Evolutionary conservation across 1,284 basidiomycete species (phyloP), one percentile per base, ranked within the genome.

Genomic region (Gymnopus androsaceus): DNA sequence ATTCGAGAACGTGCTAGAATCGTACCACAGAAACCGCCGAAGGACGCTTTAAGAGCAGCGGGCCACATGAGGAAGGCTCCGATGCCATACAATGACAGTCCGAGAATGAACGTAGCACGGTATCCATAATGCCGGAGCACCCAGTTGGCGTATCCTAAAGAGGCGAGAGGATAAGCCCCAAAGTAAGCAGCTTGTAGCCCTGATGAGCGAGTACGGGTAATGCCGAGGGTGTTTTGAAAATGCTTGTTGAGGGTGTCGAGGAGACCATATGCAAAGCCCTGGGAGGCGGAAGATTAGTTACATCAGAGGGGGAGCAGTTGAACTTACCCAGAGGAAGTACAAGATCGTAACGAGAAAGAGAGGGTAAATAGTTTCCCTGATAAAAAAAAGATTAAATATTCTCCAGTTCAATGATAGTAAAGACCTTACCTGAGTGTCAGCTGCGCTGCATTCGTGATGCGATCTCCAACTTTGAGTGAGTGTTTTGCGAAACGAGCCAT

Each of bases 181-280:
- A 94, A 95, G 72, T 94, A 95, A 3, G 90, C 90, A 7, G 92
- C 81, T 67, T 95, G 93, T 30, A 95, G 79, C 58, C 92, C 82
- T 1, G 93, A 92, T 44, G 89, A 92, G 68, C 93, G 84, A 17
- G 89, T 80, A 64, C 88, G 90, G 42, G 81, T 80, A 68, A 92
- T 88, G 2, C 76, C 76, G 61, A 92, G 87, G 8, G 90, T 82
- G 11, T 66, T 69, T 72, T 90, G 90, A 71, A 92, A 92, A 67
- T 92, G 88, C 53, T 88, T 83, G 72, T 92, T 92, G 55, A 94
- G 78, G 31, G 93, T 91, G 70, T 94, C 92, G 61, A 94, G 86
- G 51, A 94, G 82, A 40, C 88, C 88, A 63, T 90, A 89, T 1
- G 88, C 84, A 67, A 90, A 90, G 82, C 88, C 81, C 77, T 79